These are phyloP conservation scores for Apophysomyces trapeziformis DNA, from an alignment of 371 early-diverging fungal genomes.

Conservation along the genomic window DNA sequence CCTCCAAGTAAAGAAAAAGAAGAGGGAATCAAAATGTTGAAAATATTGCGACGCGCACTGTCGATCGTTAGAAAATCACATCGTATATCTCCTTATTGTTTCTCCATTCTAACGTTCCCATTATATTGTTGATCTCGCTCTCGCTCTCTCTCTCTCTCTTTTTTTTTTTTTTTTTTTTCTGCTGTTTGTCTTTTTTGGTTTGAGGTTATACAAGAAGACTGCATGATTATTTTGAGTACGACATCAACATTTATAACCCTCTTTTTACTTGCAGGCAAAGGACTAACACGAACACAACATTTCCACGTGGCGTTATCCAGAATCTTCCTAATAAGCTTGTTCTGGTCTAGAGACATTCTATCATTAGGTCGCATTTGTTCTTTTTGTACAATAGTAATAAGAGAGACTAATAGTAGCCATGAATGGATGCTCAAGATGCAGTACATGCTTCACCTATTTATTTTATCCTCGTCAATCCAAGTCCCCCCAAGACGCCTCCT, in stretches of 20 bases:
- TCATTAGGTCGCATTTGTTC: too few species aligned
- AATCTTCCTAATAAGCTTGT: too few species aligned
- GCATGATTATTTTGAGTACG: slow-evolving; percentile 3
- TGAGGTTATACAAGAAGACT: slow-evolving; percentile 5
- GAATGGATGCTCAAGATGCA: too few species aligned
- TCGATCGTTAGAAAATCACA: slow-evolving; percentile 1
- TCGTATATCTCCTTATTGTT: not conserved
- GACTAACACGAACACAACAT: too few species aligned
- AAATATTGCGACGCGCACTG: slow-evolving; percentile 1
- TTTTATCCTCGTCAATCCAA: too few species aligned
- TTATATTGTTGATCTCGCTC: not conserved
- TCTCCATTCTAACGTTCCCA: too few species aligned
- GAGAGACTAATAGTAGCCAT: too few species aligned
- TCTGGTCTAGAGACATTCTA: too few species aligned
- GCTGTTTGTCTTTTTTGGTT: not conserved
- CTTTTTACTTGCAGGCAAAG: not conserved
- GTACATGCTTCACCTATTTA: too few species aligned
- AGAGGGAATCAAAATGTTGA: not conserved
- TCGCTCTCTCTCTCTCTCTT: not conserved
- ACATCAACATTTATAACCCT: not conserved
- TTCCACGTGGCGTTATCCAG: too few species aligned
- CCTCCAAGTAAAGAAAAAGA: not conserved
- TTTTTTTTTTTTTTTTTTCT: not conserved
- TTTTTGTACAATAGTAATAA: too few species aligned
- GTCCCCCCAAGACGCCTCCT: not conserved